phyloP scores from a whole-genome alignment of 495 filamentous ascomycete genomes.

The Xylaria nigripes region DNA sequence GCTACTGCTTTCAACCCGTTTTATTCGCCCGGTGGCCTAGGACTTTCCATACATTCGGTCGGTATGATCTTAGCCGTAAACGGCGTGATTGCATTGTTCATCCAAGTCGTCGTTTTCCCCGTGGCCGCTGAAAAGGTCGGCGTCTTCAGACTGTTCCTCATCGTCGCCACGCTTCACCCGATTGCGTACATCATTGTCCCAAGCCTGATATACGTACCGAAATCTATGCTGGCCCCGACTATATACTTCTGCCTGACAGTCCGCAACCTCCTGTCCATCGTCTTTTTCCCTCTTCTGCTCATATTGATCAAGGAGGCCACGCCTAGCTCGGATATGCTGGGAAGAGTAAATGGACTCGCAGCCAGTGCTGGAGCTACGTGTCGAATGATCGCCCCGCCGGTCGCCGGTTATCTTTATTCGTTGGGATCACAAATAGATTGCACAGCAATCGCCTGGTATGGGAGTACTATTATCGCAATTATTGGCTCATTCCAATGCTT shows the following conservation, averaged over 20 bases:
- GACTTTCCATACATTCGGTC: constrained; percentile 61
- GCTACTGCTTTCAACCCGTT: constrained; percentile 31
- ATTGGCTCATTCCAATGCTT: constrained; percentile 63
- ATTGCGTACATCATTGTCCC: constrained; percentile 70
- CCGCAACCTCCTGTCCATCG: constrained; percentile 67
- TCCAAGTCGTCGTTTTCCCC: constrained; percentile 72
- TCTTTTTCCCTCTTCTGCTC: constrained; percentile 68
- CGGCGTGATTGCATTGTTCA: constrained; percentile 68
- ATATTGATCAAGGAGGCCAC: constrained; percentile 81
- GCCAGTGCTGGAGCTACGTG: constrained; percentile 71
- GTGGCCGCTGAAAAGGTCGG: constrained; percentile 61
- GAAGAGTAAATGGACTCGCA: constrained; percentile 74
- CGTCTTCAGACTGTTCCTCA: constrained; percentile 61
- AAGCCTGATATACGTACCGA: constrained; percentile 55
- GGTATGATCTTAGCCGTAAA: constrained; percentile 75
- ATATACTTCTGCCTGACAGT: constrained; percentile 65
- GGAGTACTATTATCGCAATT: constrained; percentile 58
- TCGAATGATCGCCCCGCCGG: constrained; percentile 65
- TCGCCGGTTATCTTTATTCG: constrained; percentile 69
- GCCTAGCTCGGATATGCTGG: constrained; percentile 55
- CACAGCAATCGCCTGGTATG: constrained; percentile 74
- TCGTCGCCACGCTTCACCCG: constrained; percentile 68
- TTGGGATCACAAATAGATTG: constrained; percentile 57
- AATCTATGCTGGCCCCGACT: constrained; percentile 49
- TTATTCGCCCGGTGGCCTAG: constrained; percentile 65